Base-by-base conservation (phyloP, 768 basidiomycete genomes). In the Russula sp. region DNA sequence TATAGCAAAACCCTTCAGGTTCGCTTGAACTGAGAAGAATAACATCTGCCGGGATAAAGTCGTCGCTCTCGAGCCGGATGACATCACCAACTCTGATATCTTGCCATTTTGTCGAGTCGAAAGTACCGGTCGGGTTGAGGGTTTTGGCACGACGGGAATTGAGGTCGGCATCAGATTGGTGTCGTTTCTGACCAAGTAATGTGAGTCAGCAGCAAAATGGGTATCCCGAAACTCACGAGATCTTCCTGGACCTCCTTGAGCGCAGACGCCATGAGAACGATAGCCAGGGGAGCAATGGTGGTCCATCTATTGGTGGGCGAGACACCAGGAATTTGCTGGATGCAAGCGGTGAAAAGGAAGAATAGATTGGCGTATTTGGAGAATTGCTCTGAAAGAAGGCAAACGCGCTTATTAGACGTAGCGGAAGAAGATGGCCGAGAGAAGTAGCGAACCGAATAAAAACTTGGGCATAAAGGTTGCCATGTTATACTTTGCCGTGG, bases 311-410 rank as follows among this genome's bases (percentile, higher is more conserved):
- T 94, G 3, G 96, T 98, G 18, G 97, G 97, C 1, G 97, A 99
- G 8, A 99, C 95, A 70, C 87, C 92, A 18, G 97, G 97, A 69
- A 99, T 94, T 78, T 99, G 97, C 72, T 98, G 96, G 55, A 98
- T 98, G 76, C 83, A 88, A 22, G 93, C 93, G 34, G 96, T 98
- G 79, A 99, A 98, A 63, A 99, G 80, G 82, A 99, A 99, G 81
- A 99, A 99, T 65, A 98, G 58, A 73, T 99, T 98, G 69, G 97
- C 96, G 74, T 98, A 98, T 84, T 97, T 93, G 50, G 92, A 94
- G 80, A 98, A 97, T 84, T 98, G 94, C 74, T 96, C 95, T 96
- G 76, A 7, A 56, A 32, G 30, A 18, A 61, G 40, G 18, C 32
- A 49, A 70, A 63, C 70, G 63, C 28, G 59, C 46, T 18, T 38